Evolutionary conservation across 805 yeast genomes (phyloP).

Genomic region (Yueomyces sp.): DNA sequence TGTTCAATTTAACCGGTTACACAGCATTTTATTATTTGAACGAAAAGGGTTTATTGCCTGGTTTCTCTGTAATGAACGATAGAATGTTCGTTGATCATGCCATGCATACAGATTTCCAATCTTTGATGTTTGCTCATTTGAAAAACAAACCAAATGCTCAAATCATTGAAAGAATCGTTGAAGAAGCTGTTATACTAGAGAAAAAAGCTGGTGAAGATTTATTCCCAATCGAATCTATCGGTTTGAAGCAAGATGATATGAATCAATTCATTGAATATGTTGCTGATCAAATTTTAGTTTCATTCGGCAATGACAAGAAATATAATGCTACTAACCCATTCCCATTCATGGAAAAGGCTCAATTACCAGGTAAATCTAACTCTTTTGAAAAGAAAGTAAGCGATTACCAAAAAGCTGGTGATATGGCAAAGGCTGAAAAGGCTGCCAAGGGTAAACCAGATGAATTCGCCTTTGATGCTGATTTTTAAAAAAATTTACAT

Average conservation of each 20-base stretch:
- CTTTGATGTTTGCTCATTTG: conserved; percentile 84
- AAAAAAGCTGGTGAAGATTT: conserved; percentile 86
- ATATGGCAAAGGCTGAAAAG: neutral
- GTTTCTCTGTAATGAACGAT: conserved; percentile 90
- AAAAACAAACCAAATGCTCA: conserved; percentile 69
- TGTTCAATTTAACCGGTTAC: conserved; percentile 92
- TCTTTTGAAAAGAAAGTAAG: conserved; percentile 37
- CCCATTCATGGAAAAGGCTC: conserved; percentile 95
- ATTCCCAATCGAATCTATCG: conserved; percentile 76
- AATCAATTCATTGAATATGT: conserved; percentile 92
- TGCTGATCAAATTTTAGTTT: conserved; percentile 83
- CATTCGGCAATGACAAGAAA: conserved; percentile 79
- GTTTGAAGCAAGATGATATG: conserved; percentile 86
- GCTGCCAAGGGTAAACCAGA: neutral
- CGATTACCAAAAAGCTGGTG: neutral
- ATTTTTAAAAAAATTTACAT: neutral
- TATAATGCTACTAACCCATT: conserved; percentile 87
- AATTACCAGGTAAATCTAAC: conserved; percentile 94
- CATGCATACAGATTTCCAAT: conserved; percentile 93
- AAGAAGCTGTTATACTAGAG: conserved; percentile 91
- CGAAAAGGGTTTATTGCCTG: conserved; percentile 96
- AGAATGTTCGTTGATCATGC: conserved; percentile 96
- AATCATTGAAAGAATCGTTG: conserved; percentile 70
- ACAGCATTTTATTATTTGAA: conserved; percentile 96
- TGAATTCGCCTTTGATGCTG: neutral